Evolutionary conservation across 257 asterid species (phyloP), one percentile per base, ranked within the genome.

Genomic region (Primulina tabacum): DNA sequence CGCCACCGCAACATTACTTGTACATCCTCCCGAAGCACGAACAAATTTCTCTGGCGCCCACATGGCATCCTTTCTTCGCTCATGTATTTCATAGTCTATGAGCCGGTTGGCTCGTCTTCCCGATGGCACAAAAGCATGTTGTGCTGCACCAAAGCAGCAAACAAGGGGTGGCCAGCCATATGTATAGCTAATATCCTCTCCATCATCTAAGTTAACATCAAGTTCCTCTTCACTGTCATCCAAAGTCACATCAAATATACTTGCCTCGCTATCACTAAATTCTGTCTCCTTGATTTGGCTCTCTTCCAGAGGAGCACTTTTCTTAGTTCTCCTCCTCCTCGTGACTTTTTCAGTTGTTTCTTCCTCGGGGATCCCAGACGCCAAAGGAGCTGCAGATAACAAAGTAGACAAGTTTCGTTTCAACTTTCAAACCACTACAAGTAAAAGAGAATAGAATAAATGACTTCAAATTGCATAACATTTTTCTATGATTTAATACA

Each of bases 81-180:
- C 97, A 62, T 92, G 96, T 70, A 78, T 74, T 78, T 90, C 95
- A 67, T 86, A 73, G 83, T 90, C 96, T 60, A 89, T 69, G 67
- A 87, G 95, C 71, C 96, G 76, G 75, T 89, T 87, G 50, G 99
- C 88, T 52, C 67, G 94, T 69, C 94, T 85, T n/a, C 89, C 99
- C 0, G 88, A 73, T n/a, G 97, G 96, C 74, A 93, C 84, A 73
- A 93, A 90, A 6, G 88, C 90, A 77, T 89, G 84, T 17, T 90
- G 96, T 8, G 88, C 92, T 34, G 95, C 94, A 33, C 97, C 99
- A 65, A 93, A 90, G 75, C 97, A 90, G 73, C 99, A 93, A 72
- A 93, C 95, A 24, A 93, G 88, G 37, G 99, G 96, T n/a, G 97
- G 97, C 99, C 95, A 90, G 32, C 95, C 95, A 33, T 93, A 89